A percentile compares a stretch with the other conserved stretches of the same genome.
phyloP scores from a whole-genome alignment of 1,284 basidiomycete genomes.

The Cutaneotrichosporon sp. region DNA sequence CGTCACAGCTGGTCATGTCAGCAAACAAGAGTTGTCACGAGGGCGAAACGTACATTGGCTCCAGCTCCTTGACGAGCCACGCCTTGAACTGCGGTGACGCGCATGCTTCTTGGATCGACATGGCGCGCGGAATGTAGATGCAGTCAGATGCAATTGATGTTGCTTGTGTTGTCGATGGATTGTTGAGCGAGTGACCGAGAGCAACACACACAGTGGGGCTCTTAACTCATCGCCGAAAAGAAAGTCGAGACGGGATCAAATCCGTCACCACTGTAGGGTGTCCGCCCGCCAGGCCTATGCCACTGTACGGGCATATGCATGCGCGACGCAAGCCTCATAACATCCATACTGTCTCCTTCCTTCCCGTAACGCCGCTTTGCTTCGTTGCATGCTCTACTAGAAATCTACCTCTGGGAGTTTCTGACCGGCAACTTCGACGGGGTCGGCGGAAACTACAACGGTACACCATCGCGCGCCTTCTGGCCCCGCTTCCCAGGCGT shows the following conservation, averaged over 20 bases:
- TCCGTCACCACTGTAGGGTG: too few relatives aligned
- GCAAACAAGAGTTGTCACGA: neutral
- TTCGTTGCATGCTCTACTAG: neutral
- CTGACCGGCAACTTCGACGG: constrained; percentile 33
- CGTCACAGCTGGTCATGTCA: constrained; percentile 68
- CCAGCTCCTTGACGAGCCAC: constrained; percentile 76
- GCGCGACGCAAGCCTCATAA: too few relatives aligned
- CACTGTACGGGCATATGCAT: too few relatives aligned
- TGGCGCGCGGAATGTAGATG: neutral
- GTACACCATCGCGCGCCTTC: constrained; percentile 42
- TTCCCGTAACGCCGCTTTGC: too few relatives aligned
- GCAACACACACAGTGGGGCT: too few relatives aligned
- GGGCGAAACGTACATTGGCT: constrained; percentile 64
- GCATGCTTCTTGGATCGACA: constrained; percentile 23
- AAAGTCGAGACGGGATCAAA: too few relatives aligned
- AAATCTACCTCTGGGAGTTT: constrained; percentile 36
- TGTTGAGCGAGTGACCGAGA: too few relatives aligned
- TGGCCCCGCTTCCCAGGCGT: constrained; percentile 44
- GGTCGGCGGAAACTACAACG: constrained; percentile 36
- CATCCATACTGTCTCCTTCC: too few relatives aligned
- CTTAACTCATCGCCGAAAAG: too few relatives aligned
- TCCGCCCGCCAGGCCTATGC: too few relatives aligned
- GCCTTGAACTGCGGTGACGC: constrained; percentile 43
- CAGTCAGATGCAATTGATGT: too few relatives aligned
- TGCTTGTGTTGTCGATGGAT: too few relatives aligned